Conservation (phyloP, 2,329 filamentous ascomycete species). For the Colletotrichum sp. region DNA sequence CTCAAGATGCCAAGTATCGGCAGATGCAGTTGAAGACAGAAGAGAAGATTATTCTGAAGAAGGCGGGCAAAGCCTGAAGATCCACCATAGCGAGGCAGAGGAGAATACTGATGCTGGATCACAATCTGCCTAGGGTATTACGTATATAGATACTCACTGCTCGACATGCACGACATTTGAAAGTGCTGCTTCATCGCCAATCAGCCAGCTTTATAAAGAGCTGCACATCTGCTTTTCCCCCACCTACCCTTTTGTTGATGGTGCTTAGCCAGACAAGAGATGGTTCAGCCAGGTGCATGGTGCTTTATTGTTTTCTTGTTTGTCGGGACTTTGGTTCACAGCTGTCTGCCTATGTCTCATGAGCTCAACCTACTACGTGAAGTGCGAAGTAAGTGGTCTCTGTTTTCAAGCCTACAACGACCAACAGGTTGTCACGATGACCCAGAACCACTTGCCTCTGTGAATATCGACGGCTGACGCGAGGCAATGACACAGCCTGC, state of each 20-base stretch:
- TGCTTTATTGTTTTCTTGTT: neutral
- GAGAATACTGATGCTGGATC: neutral
- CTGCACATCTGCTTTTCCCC: neutral
- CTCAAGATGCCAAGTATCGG: conserved; percentile 28
- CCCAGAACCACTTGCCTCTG: neutral
- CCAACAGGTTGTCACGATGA: neutral
- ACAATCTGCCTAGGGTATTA: neutral
- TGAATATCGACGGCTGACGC: neutral
- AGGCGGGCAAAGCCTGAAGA: conserved; percentile 1
- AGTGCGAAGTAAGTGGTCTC: neutral
- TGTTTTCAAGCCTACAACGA: neutral
- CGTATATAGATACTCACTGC: neutral
- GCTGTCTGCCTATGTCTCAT: neutral
- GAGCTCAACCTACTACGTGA: neutral
- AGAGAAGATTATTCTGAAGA: conserved; percentile 20
- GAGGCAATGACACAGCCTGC: neutral
- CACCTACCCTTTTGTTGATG: neutral
- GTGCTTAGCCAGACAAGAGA: neutral
- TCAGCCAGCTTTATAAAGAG: neutral
- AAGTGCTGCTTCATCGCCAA: neutral
- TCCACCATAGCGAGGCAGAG: neutral
- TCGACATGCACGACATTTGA: neutral
- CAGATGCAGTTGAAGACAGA: conserved; percentile 24
- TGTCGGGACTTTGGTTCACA: neutral
- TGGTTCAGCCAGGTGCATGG: neutral